These are phyloP conservation scores for Amoebophrya sp. DNA, from an alignment of 169 alveolate species.

Conservation along the genomic window DNA sequence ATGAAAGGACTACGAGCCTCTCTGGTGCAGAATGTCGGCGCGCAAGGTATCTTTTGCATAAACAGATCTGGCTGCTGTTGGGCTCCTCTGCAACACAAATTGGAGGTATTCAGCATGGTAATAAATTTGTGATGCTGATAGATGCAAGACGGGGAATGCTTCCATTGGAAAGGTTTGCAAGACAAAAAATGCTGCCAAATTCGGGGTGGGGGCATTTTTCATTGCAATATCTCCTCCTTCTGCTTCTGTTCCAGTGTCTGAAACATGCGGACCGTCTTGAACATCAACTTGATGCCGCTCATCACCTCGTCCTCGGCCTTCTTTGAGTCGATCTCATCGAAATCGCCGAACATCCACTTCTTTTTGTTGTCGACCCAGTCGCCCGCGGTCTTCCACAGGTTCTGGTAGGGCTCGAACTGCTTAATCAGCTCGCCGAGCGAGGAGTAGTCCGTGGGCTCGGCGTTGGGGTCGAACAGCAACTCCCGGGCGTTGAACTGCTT, in stretches of 20 bases:
- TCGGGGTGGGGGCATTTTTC: too few relatives aligned
- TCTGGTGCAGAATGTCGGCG: too few relatives aligned
- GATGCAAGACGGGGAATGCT: too few relatives aligned
- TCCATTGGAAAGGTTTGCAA: too few relatives aligned
- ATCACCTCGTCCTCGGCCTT: neutral
- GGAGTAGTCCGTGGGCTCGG: conserved; percentile 46
- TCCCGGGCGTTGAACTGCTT: neutral
- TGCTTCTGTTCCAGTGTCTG: neutral
- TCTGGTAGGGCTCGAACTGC: conserved; percentile 46
- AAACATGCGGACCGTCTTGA: conserved; percentile 47
- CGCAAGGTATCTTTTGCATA: too few relatives aligned
- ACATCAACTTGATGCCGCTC: conserved; percentile 35
- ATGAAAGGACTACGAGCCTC: too few relatives aligned
- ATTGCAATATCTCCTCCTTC: neutral
- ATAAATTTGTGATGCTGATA: too few relatives aligned
- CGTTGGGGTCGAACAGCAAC: neutral
- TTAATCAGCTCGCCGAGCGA: conserved; percentile 38
- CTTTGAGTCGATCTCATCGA: neutral
- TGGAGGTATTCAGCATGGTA: too few relatives aligned
- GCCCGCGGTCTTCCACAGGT: conserved; percentile 52
- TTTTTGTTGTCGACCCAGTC: conserved; percentile 47
- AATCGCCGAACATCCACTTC: neutral
- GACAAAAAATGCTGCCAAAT: too few relatives aligned
- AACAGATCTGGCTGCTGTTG: too few relatives aligned
- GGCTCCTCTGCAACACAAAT: too few relatives aligned